Evolutionary conservation across 2,329 filamentous ascomycete species (phyloP).

Genomic region (Xylariaceae sp.): DNA sequence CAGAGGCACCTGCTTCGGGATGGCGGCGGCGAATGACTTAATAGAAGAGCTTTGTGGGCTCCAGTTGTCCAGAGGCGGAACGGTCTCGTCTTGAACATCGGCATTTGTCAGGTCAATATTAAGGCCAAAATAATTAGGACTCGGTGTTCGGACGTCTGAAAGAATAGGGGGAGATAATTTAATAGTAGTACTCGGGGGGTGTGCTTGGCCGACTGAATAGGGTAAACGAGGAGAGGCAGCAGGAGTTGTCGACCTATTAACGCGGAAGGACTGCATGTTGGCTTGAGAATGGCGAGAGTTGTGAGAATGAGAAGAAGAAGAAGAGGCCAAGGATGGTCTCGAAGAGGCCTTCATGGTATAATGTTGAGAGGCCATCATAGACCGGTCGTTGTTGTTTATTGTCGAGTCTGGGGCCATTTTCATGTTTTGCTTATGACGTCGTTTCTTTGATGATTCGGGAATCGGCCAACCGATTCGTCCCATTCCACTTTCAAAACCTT

Average conservation of each 20-base stretch:
- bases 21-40: slow-evolving; percentile 67
- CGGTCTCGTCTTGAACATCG: slow-evolving; percentile 65
- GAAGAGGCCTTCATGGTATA: slow-evolving; percentile 41
- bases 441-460: slow-evolving; percentile 27
- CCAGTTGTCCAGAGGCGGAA: slow-evolving; percentile 72
- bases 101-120: slow-evolving; percentile 60
- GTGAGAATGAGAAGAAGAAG: slow-evolving; percentile 36
- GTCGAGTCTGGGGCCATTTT: slow-evolving; percentile 34
- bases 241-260: slow-evolving; percentile 53
- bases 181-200: slow-evolving; percentile 44
- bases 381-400: slow-evolving; percentile 34
- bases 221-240: slow-evolving; percentile 54
- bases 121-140: slow-evolving; percentile 88
- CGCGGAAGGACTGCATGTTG: slow-evolving; percentile 43
- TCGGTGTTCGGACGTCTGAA: slow-evolving; percentile 53
- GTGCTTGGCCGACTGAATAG: slow-evolving; percentile 57
- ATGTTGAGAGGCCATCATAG: slow-evolving; percentile 32
- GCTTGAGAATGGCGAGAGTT: slow-evolving; percentile 43
- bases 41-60: slow-evolving; percentile 72
- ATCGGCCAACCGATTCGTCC: slow-evolving; percentile 21
- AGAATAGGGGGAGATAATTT: slow-evolving; percentile 48
- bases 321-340: slow-evolving; percentile 34
- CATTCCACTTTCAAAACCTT: slow-evolving; percentile 16
- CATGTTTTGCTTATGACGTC: slow-evolving; percentile 31
- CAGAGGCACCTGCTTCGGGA: slow-evolving; percentile 70